Base-by-base conservation (phyloP, 345 rosid genomes). In the Murraya koenigii region DNA sequence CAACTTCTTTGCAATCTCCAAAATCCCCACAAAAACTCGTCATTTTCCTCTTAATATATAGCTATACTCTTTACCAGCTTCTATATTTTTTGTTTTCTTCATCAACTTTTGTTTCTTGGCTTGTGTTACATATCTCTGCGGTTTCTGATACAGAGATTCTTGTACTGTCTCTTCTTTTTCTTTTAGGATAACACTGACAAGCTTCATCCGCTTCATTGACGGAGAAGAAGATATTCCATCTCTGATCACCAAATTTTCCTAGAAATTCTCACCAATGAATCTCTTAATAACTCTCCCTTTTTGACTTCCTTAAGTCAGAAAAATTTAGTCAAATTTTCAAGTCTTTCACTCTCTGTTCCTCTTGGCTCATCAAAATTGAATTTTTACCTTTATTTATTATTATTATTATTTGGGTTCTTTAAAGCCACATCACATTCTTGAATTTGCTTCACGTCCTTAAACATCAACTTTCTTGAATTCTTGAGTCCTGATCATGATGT, bases 321-420 rank as follows among this genome's bases (percentile, higher is more conserved):
- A 11, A 55, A 35, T 49, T 67, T 39, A 68, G 77, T 78, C 81
- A 73, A 35, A 23, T 35, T 38, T 73, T 75, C 65, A 65, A 47
- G 60, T 22, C 71, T 67, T 38, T 19, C 76, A 61, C 59, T 33
- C 59, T 62, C 35, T 6, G 20, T 49, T 62, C 54, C 80, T 79
- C 77, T 28, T 25, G 41, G 81, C 83, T 78, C 66, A 49, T 75
- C 81, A 26, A 68, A 25, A 44, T 82, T 85, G 87, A 87, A 80
- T 69, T 61, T 26, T 26, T 4, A 61, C 44, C 23, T 5, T 56
- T 60, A 30, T 23, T 23, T 67, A n/a, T n/a, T n/a, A n/a, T n/a
- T n/a, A n/a, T n/a, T n/a, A n/a, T n/a, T 35, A 28, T 41, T 41
- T 10, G 4, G 49, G 49, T 13, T 44, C 1, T 13, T 44, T 44